phyloP scores from a whole-genome alignment of 1,284 basidiomycete genomes.

The Moesziomyces antarcticus region DNA sequence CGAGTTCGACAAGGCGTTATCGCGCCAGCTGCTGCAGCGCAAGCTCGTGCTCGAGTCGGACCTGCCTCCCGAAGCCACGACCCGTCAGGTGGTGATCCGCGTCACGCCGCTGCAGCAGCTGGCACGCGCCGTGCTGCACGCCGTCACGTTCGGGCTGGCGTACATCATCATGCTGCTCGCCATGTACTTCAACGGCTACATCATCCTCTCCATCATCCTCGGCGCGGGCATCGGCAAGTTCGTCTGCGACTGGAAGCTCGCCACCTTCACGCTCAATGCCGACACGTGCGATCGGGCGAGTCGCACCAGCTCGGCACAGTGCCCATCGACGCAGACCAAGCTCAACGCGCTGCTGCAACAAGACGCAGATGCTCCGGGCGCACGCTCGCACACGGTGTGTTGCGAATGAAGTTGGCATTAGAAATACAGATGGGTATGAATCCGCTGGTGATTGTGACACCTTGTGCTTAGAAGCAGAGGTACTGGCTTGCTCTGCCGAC shows the following conservation, averaged over 20 bases:
- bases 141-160: conserved; percentile 33
- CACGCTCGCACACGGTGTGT: too few relatives aligned
- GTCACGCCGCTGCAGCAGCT: conserved; percentile 29
- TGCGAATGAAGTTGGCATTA: too few relatives aligned
- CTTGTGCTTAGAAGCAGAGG: conserved; percentile 21
- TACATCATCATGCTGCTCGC: conserved; percentile 50
- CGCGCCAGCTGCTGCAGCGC: too few relatives aligned
- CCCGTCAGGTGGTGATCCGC: conserved; percentile 1
- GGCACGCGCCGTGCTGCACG: conserved; percentile 37
- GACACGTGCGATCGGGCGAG: too few relatives aligned
- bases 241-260: conserved; percentile 35
- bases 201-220: conserved; percentile 39
- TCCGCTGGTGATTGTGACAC: background rate
- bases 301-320: too few relatives aligned
- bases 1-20: too few relatives aligned
- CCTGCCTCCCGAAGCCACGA: too few relatives aligned
- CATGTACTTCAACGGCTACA: conserved; percentile 50
- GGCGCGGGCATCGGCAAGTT: conserved; percentile 44
- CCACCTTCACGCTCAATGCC: conserved; percentile 1
- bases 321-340: too few relatives aligned
- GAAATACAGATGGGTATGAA: background rate
- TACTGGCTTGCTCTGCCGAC: conserved; percentile 34
- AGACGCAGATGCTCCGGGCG: too few relatives aligned
- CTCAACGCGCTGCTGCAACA: too few relatives aligned
- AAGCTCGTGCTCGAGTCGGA: too few relatives aligned